Evolutionary conservation across 441 rosid species (phyloP).

Genomic region (Viola pubescens): DNA sequence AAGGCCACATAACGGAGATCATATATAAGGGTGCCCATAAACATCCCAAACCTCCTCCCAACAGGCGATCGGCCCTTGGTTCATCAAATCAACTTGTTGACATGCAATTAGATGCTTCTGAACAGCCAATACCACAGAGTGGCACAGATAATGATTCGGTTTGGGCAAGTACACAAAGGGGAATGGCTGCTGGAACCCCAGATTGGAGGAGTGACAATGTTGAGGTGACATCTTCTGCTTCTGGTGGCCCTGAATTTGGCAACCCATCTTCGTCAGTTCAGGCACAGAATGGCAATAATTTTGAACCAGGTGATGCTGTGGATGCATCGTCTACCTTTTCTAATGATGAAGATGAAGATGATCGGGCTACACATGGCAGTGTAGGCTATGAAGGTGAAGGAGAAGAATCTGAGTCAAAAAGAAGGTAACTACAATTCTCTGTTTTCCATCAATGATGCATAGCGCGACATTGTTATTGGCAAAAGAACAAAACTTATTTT

Average conservation of each 20-base stretch:
- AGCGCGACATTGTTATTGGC: neutral
- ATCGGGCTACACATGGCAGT: slow-evolving; percentile 42
- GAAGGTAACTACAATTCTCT: slow-evolving; percentile 34
- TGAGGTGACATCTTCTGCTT: slow-evolving; percentile 53
- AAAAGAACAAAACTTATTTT: slow-evolving; percentile 13
- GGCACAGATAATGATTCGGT: slow-evolving; percentile 36
- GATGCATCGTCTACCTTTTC: slow-evolving; percentile 50
- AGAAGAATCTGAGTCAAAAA: slow-evolving; percentile 56
- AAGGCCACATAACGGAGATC: slow-evolving; percentile 69
- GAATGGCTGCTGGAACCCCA: slow-evolving; percentile 25
- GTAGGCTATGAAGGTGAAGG: slow-evolving; percentile 44
- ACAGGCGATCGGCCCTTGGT: slow-evolving; percentile 33
- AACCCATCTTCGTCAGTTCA: slow-evolving; percentile 33
- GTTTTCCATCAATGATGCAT: neutral
- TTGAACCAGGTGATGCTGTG: slow-evolving; percentile 43
- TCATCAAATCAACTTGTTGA: slow-evolving; percentile 30
- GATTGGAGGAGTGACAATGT: slow-evolving; percentile 57
- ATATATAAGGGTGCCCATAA: slow-evolving; percentile 61
- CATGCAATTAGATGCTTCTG: slow-evolving; percentile 30
- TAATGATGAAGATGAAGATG: slow-evolving; percentile 59
- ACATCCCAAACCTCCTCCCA: slow-evolving; percentile 51
- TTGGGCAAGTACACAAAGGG: slow-evolving; percentile 43
- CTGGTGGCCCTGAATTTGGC: slow-evolving; percentile 37
- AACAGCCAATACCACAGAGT: slow-evolving; percentile 26
- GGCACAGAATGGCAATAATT: slow-evolving; percentile 30